phyloP scores from a whole-genome alignment of 768 basidiomycete genomes.

The Termitomyces sp. region DNA sequence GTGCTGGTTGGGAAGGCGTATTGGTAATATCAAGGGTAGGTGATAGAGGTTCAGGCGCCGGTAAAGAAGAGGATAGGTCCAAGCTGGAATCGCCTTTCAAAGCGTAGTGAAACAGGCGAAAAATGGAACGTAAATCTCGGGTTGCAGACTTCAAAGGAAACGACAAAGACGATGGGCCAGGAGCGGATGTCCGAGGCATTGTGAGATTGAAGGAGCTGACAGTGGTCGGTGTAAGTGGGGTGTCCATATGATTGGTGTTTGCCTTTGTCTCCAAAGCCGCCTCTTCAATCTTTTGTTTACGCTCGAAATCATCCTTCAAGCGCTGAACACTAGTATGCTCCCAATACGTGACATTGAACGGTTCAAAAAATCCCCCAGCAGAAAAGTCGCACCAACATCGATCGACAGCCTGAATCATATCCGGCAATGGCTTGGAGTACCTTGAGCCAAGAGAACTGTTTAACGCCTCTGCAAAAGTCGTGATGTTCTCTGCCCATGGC shows the following conservation, averaged over 20 bases:
- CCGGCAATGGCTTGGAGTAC: constrained; percentile 40
- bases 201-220: constrained; percentile 3
- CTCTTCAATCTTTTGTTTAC: constrained; percentile 22
- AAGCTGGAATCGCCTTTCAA: constrained; percentile 1
- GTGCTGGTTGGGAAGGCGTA: constrained; percentile 5
- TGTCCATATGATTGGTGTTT: constrained; percentile 3
- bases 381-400: constrained; percentile 87
- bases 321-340: constrained; percentile 59
- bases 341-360: constrained; percentile 75
- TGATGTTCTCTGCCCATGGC: constrained; percentile 68
- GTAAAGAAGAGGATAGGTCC: neutral
- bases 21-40: constrained; percentile 7
- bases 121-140: constrained; percentile 13
- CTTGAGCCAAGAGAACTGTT: constrained; percentile 37
- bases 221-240: neutral
- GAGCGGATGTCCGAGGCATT: constrained; percentile 15
- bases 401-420: constrained; percentile 62
- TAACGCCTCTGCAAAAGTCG: constrained; percentile 67
- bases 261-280: constrained; percentile 8
- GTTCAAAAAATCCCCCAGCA: constrained; percentile 59
- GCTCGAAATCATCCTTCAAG: constrained; percentile 34
- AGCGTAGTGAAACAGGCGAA: constrained; percentile 12
- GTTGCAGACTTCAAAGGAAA: constrained; percentile 1
- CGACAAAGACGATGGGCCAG: constrained; percentile 3
- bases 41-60: constrained; percentile 4